Conservation (phyloP, 2,329 filamentous ascomycete species). For the Ceratocystis cacaofunesta region DNA sequence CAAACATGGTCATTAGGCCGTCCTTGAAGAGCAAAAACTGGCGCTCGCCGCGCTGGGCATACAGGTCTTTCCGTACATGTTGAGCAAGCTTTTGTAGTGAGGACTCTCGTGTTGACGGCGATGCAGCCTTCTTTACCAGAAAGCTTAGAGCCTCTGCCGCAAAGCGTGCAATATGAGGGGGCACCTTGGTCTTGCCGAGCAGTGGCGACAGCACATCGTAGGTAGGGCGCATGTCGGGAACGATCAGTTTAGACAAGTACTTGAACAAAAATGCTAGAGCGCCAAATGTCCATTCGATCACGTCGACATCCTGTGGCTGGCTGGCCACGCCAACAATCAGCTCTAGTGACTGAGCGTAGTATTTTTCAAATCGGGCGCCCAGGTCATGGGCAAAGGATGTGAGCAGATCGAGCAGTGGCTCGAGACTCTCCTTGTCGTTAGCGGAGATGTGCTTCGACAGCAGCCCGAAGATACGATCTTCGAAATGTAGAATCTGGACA, state of each 20-base stretch:
- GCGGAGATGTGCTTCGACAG: constrained; percentile 62
- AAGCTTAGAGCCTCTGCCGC: constrained; percentile 93
- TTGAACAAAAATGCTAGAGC: constrained; percentile 94
- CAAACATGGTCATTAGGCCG: constrained; percentile 82
- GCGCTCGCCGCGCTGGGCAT: constrained; percentile 35
- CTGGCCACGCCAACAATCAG: constrained; percentile 66
- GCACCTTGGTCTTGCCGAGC: constrained; percentile 68
- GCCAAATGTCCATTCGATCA: constrained; percentile 96
- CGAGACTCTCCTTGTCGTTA: constrained; percentile 64
- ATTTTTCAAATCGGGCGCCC: constrained; percentile 71
- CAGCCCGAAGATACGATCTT: constrained; percentile 66
- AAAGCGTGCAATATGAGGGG: constrained; percentile 77
- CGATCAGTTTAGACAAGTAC: constrained; percentile 75
- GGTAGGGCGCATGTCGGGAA: constrained; percentile 71
- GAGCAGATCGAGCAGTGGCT: constrained; percentile 75
- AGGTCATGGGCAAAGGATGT: constrained; percentile 92
- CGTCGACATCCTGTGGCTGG: constrained; percentile 62
- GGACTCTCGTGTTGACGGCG: constrained; percentile 58
- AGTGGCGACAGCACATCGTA: constrained; percentile 72
- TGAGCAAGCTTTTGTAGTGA: constrained; percentile 56
- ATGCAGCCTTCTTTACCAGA: constrained; percentile 73
- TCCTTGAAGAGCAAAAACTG: constrained; percentile 60
- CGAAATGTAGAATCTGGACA: constrained; percentile 80
- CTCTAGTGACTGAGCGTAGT: constrained; percentile 62
- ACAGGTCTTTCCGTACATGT: constrained; percentile 56